A percentile compares a stretch with the other conserved stretches of the same genome.
These are phyloP conservation scores for Nakazawaea peltata DNA, from an alignment of 805 yeast species.

Conservation along the genomic window DNA sequence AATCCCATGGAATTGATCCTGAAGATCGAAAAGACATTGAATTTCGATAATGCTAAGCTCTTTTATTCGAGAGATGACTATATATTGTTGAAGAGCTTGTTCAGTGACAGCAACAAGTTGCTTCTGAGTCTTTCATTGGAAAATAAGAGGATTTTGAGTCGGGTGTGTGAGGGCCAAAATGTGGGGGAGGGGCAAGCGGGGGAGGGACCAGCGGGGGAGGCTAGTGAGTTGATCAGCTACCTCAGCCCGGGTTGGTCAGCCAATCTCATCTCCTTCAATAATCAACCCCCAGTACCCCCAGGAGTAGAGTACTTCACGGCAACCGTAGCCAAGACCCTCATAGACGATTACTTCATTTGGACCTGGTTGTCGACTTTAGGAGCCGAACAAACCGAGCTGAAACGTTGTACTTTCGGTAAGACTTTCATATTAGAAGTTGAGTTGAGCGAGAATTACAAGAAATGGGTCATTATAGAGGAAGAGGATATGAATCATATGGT, in stretches of 20 bases:
- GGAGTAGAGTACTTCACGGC: conserved; percentile 30
- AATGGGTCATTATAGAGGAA: conserved; percentile 75
- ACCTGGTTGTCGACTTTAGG: conserved; percentile 79
- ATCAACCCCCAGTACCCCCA: conserved; percentile 8
- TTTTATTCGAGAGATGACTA: conserved; percentile 75
- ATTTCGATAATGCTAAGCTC: conserved; percentile 61
- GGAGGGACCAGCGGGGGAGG: conserved; percentile 32
- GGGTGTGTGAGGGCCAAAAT: conserved; percentile 24
- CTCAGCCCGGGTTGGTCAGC: conserved; percentile 27
- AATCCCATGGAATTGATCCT: conserved; percentile 53
- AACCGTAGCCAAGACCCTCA: conserved; percentile 51
- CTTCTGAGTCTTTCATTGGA: conserved; percentile 65
- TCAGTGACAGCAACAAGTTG: conserved; percentile 48
- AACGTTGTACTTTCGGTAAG: conserved; percentile 70
- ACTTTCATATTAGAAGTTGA: conserved; percentile 78
- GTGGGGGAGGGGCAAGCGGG: conserved; percentile 27
- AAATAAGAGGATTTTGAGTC: conserved; percentile 49
- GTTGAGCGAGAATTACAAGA: conserved; percentile 62
- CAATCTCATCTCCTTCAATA: conserved; percentile 16
- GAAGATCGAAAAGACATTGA: conserved; percentile 48
- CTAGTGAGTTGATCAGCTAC: conserved; percentile 16
- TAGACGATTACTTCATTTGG: conserved; percentile 89
- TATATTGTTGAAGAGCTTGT: conserved; percentile 63
- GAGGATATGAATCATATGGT: conserved; percentile 28
- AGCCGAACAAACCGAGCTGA: conserved; percentile 58